Evolutionary conservation across 2,329 filamentous ascomycete species (phyloP), one percentile per base, ranked within the genome.

Genomic region (Neurospora sp.): DNA sequence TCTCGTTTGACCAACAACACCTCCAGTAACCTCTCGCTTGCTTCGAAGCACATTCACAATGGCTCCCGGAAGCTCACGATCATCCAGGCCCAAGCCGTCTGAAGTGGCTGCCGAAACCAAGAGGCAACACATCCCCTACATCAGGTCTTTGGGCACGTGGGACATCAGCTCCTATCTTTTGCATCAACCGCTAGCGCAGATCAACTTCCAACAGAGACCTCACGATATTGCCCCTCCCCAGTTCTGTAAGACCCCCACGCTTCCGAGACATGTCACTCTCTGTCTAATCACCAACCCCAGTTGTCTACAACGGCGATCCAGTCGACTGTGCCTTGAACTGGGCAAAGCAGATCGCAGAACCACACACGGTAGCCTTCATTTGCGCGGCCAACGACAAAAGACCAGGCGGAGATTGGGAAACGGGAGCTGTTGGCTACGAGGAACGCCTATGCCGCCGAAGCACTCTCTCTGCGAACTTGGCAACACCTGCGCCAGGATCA

Each of bases 371-470:
- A 69, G 88, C 90, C 0, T 89, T 92, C 71, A 87, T 93, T 72
- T 92, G 90, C 74, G 86, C 89, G 69, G 91, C 91, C 67, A 92
- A 93, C 79, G 91, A 93, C 78, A 91, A 90, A 76, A 84, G 90
- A 43, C 85, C 91, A 0, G 91, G 91, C 10, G 91, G 91, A n/a
- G 91, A 93, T 77, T 94, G 91, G 91, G 91, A 93, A 69, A 78
- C 82, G 42, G 86, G 85, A 10, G 81, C 86, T 13, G 83, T 86
- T 74, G 87, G 87, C 39, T 89, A 88, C 68, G 89, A 91, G 80
- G 91, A 93, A 79, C 90, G 90, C 73, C 85, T 94, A 43, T 92
- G 91, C 76, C 85, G 91, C 71, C 84, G 91, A 74, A 92, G 90
- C 80, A 93, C 90, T 73, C 85, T 94, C 40, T 90, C 90, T 6